These are phyloP conservation scores for Limtongia smithiae DNA, from an alignment of 805 yeast genomes.

Conservation along the genomic window DNA sequence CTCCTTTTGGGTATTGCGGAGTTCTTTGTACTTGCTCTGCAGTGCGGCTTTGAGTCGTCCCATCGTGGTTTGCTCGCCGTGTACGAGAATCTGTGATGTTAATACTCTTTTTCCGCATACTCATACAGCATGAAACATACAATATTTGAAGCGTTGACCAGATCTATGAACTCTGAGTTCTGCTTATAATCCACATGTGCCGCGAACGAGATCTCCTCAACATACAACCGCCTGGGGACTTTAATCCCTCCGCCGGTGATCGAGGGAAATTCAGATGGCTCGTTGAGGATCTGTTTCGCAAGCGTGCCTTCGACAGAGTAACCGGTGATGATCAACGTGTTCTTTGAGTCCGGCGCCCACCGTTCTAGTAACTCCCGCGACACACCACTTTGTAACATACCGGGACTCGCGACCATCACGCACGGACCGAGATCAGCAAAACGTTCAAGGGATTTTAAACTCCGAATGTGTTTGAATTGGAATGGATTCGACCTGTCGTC, in stretches of 20 bases:
- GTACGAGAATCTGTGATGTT: constrained; percentile 61
- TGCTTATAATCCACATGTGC: constrained; percentile 98
- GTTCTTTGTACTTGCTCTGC: constrained; percentile 74
- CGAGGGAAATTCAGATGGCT: constrained; percentile 88
- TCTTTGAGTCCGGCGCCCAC: constrained; percentile 97
- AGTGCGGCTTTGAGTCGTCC: constrained; percentile 93
- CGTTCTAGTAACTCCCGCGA: constrained; percentile 85
- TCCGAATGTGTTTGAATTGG: constrained; percentile 78
- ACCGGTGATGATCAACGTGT: constrained; percentile 85
- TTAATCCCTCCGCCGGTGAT: constrained; percentile 46
- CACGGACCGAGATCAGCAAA: constrained; percentile 94
- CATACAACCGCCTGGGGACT: constrained; percentile 79
- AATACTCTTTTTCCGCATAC: no score
- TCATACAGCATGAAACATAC: constrained; percentile 37
- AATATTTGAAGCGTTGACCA: constrained; percentile 77
- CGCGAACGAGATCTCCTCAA: constrained; percentile 97
- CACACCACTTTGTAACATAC: constrained; percentile 96
- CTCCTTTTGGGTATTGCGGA: constrained; percentile 83
- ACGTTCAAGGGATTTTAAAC: constrained; percentile 71
- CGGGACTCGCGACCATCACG: constrained; percentile 95
- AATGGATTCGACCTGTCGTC: constrained; percentile 86
- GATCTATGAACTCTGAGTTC: constrained; percentile 84
- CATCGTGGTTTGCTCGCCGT: constrained; percentile 98
- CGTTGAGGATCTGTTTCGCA: constrained; percentile 85
- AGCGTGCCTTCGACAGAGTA: constrained; percentile 97